These are phyloP conservation scores for Cymbidium sinense DNA, from an alignment of 106 monocot genomes.

Conservation along the genomic window DNA sequence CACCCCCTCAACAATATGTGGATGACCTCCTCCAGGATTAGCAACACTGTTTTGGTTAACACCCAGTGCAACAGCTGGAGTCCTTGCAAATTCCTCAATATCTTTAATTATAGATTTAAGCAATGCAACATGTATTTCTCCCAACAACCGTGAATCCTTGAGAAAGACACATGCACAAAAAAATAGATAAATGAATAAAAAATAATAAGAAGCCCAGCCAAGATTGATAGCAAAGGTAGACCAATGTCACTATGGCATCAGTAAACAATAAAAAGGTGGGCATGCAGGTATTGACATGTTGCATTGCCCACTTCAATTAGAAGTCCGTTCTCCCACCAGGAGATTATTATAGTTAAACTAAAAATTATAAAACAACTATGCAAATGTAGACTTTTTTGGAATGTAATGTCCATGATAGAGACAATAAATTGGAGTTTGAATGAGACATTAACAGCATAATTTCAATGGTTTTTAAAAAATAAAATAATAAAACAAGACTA, in stretches of 20 bases:
- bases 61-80: conserved; percentile 54
- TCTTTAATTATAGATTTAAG: conserved; percentile 87
- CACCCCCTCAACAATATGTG: conserved; percentile 91
- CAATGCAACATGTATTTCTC: conserved; percentile 75
- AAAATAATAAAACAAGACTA: no score
- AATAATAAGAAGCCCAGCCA: not conserved
- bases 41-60: conserved; percentile 62
- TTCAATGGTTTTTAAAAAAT: no score
- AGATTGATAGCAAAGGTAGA: not conserved
- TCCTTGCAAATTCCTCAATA: conserved; percentile 92
- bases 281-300: not conserved
- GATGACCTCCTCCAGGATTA: conserved; percentile 95
- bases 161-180: not conserved
- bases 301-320: not conserved
- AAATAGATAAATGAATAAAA: not conserved
- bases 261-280: not conserved
- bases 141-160: conserved; percentile 84
- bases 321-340: not conserved
- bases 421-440: not conserved
- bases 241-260: not conserved
- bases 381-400: not conserved
- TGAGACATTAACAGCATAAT: no score
- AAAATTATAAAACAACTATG: not conserved
- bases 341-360: not conserved
- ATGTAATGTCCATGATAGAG: not conserved